Evolutionary conservation across 2,329 filamentous ascomycete species (phyloP).

Genomic region (Elsinoe fawcettii): DNA sequence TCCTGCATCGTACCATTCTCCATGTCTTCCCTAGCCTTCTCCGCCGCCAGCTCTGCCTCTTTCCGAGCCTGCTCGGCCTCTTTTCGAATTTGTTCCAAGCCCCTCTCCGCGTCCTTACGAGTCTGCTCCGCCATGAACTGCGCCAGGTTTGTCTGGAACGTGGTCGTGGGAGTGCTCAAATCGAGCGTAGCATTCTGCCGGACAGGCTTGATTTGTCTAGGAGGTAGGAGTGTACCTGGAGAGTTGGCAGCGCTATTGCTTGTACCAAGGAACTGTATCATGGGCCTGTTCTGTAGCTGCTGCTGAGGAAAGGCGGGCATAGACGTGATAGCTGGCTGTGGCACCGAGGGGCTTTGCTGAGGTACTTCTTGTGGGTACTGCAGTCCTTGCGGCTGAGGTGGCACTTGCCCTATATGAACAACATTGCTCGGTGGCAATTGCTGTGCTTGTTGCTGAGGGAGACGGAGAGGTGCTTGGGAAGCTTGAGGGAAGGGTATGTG

Average conservation of each 20-base stretch:
- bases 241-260: not conserved
- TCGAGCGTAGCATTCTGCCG: not conserved
- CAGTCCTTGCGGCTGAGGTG: not conserved
- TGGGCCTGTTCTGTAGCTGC: not conserved
- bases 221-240: not conserved
- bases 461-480: no score
- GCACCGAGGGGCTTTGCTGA: not conserved
- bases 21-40: no score
- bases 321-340: not conserved
- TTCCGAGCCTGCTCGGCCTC: no score
- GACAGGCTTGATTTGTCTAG: not conserved
- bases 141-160: not conserved
- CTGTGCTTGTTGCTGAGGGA: no score
- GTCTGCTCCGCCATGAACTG: not conserved
- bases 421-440: no score
- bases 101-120: not conserved
- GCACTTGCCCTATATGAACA: no score
- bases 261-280: not conserved
- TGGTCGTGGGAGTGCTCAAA: not conserved
- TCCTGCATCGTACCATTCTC: no score
- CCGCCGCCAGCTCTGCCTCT: no score
- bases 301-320: not conserved
- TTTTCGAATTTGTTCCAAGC: no score
- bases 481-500: not conserved
- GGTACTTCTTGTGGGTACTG: not conserved